Evolutionary conservation across 169 alveolate species (phyloP).

Genomic region (Plasmodium chabaudi): DNA sequence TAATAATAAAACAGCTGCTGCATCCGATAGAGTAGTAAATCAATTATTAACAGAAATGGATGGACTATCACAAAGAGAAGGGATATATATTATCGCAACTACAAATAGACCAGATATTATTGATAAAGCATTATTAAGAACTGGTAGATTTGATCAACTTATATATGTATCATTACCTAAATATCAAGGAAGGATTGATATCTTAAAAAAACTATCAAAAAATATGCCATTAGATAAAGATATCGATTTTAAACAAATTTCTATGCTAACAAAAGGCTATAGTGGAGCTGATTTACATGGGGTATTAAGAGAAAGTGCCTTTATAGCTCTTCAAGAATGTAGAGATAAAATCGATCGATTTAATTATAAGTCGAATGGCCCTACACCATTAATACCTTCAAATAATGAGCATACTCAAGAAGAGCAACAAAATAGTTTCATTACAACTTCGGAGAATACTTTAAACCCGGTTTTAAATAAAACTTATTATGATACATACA

Average conservation of each 20-base stretch:
- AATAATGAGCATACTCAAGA: no score
- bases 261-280: constrained; percentile 91
- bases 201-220: constrained; percentile 90
- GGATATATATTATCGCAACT: constrained; percentile 98
- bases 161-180: constrained; percentile 98
- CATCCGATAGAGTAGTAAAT: constrained; percentile 98
- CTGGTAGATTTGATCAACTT: constrained; percentile 91
- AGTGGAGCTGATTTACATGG: constrained; percentile 98
- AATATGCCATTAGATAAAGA: constrained; percentile 91
- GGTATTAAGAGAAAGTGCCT: constrained; percentile 95
- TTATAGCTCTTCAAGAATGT: constrained; percentile 86
- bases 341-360: constrained; percentile 47
- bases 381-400: no score
- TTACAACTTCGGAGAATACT: no score
- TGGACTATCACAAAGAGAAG: constrained; percentile 92
- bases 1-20: constrained; percentile 84
- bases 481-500: no score
- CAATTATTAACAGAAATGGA: constrained; percentile 98
- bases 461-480: no score
- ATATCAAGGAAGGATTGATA: constrained; percentile 92
- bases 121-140: constrained; percentile 99
- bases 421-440: no score
- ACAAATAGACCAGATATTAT: constrained; percentile 99
- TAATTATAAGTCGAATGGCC: no score
- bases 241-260: constrained; percentile 83